Percentiles rank a stretch among this genome's conserved stretches.
Conservation (phyloP, 2,329 filamentous ascomycete species). For the Pseudogymnoascus sp. region DNA sequence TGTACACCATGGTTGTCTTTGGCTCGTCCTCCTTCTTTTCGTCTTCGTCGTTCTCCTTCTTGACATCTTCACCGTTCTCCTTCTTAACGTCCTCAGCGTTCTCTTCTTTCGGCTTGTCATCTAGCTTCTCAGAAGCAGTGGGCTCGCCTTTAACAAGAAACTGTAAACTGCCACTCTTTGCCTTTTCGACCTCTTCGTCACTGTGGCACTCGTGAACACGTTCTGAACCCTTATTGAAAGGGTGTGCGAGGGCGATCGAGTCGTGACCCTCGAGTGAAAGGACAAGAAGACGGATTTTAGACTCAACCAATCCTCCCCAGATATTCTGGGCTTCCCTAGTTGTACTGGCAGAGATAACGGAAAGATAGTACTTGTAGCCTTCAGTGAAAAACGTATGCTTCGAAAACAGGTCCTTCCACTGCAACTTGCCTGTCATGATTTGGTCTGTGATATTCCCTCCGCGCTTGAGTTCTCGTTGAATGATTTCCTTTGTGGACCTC, state of each 20-base stretch:
- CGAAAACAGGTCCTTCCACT: constrained; percentile 81
- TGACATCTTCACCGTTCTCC: constrained; percentile 33
- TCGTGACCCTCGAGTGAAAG: constrained; percentile 72
- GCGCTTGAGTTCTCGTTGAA: constrained; percentile 72
- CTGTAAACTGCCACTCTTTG: constrained; percentile 53
- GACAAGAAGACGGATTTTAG: constrained; percentile 81
- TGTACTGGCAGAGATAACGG: constrained; percentile 73
- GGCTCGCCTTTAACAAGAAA: constrained; percentile 41
- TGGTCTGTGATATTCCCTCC: constrained; percentile 69
- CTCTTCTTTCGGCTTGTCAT: constrained; percentile 22
- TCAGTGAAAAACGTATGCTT: constrained; percentile 90
- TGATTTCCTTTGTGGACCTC: constrained; percentile 73
- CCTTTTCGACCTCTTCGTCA: constrained; percentile 53
- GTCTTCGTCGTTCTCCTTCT: constrained; percentile 28
- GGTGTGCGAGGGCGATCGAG: constrained; percentile 75
- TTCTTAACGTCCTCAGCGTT: constrained; percentile 37
- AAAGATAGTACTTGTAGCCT: constrained; percentile 93
- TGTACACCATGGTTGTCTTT: constrained; percentile 51
- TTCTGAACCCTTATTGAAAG: constrained; percentile 89
- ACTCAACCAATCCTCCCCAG: constrained; percentile 90
- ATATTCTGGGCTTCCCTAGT: constrained; percentile 76
- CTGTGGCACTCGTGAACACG: constrained; percentile 63
- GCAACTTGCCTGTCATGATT: constrained; percentile 67
- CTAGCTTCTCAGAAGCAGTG: constrained; percentile 22
- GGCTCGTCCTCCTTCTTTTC: constrained; percentile 26